Evolutionary conservation across 2,329 filamentous ascomycete species (phyloP), one percentile per base, ranked within the genome.

Genomic region (Didymellaceae sp.): DNA sequence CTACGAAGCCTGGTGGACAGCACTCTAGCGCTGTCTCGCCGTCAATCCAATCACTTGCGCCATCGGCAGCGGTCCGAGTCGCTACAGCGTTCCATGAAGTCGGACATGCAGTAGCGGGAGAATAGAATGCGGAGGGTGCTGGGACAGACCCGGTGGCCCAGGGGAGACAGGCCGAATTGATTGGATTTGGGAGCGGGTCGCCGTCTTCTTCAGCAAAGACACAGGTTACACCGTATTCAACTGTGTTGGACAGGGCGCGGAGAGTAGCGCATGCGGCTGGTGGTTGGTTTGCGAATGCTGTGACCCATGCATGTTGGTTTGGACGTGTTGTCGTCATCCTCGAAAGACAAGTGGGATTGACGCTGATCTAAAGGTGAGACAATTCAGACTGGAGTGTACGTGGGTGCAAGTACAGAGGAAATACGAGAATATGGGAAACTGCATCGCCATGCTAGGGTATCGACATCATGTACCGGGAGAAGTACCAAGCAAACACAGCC

Each of bases 131-230:
- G 18, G 43, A 46, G 3, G 41, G 40, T 3, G 59, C 44, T 3
- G 54, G 51, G 3, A 52, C 18, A 13, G 52, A 47, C 9, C 44
- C 49, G 17, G 59, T 59, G 2, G 60, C 55, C 62, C 61, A 64
- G n/a, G 62, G 62, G 18, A 65, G 46, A 33, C 61, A 65, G 2
- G 56, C 61, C 1, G 58, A 80, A 67, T 95, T 89, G 58, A 96
- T 89, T 8, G 95, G 75, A 61, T 96, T 96, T 0, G 91, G 91
- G 6, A 91, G 89, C 2, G 56, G 32, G 2, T 54, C 57, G 11
- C 90, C 91, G 61, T 96, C 96, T 21, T 85, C 76, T 59, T 84
- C 86, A 47, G 86, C 80, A 64, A 96, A 96, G n/a, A 93, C 76
- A 17, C 90, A 90, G 0, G 88, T 91, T 71, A 95, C 92, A 0